phyloP scores from a whole-genome alignment of 2,329 filamentous ascomycete species.

The Colletotrichum magnum region DNA sequence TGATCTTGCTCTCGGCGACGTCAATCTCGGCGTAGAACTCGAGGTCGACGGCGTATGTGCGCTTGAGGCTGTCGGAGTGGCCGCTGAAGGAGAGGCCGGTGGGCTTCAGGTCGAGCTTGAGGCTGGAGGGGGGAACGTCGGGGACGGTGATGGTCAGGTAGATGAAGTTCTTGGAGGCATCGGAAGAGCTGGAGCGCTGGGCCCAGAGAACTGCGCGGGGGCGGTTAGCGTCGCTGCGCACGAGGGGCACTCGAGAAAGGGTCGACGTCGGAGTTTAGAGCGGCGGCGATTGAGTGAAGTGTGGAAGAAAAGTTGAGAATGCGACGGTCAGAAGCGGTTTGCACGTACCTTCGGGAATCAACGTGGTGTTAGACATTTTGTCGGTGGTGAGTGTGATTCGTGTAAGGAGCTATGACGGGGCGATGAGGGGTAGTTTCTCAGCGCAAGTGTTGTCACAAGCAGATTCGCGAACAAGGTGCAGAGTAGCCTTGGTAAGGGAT shows the following conservation, averaged over 20 bases:
- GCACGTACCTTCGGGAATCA: conserved; percentile 57
- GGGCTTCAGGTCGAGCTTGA: conserved; percentile 88
- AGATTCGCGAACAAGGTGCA: conserved; percentile 26
- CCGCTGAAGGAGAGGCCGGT: conserved; percentile 86
- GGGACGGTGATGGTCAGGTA: conserved; percentile 92
- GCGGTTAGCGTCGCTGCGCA: conserved; percentile 16
- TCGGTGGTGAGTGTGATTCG: conserved; percentile 32
- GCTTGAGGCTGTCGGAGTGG: conserved; percentile 86
- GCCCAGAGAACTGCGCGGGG: conserved; percentile 87
- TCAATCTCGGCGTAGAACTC: conserved; percentile 95
- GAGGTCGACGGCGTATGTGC: conserved; percentile 87
- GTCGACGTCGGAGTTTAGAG: not conserved
- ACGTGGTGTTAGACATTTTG: conserved; percentile 48
- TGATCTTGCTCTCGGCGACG: conserved; percentile 83
- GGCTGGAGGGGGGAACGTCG: conserved; percentile 81
- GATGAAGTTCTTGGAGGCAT: conserved; percentile 92
- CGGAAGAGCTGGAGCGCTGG: conserved; percentile 88
- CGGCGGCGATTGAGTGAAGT: conserved; percentile 14
- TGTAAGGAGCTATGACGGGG: conserved; percentile 39
- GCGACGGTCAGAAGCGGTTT: conserved; percentile 2
- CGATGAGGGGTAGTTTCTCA: conserved; percentile 36
- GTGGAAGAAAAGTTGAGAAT: not conserved
- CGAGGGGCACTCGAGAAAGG: not conserved
- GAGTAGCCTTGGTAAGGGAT: not conserved
- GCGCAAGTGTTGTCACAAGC: conserved; percentile 32